Base-by-base conservation (phyloP, 83 land plant genomes). In the Picea abies region DNA sequence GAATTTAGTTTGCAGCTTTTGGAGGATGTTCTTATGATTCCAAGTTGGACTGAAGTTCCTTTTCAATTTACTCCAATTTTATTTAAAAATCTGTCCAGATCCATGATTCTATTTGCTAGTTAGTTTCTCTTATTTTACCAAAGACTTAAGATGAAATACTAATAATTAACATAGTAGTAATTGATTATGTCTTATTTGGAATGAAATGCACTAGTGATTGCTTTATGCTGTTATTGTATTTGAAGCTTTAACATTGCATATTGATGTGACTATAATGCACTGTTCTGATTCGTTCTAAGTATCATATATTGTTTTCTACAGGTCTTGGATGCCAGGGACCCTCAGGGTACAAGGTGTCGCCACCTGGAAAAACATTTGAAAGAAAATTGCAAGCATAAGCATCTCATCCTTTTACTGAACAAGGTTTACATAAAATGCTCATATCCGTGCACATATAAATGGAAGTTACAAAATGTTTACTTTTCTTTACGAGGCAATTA, bases 311-410 rank as follows among this genome's bases (percentile, higher is more conserved):
- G 52, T 49, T 22, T 70, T 29, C 23, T 84, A 22, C 89, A 97
- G 99, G 99, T 97, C 39, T 77, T 97, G 82, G 99, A 97, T 93
- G 99, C 99, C 35, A 91, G 97, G 82, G 98, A 97, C 82, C 99
- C 99, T 58, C 91, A 89, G 81, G 99, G 99, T 60, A 97, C 99
- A 41, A 84, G 99, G 82, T 97, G 99, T 76, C 82, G 81, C 83
- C 98, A 95, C 81, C 88, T 97, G 44, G 99, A 97, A 86, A 93
- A 86, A 84, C 98, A 96, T 86, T 83, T 97, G 89, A 93, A 90
- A 82, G 97, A 95, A 82, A 86, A 96, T 60, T 97, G 98, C 91
- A 94, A 91, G 82, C 99, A 96, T 82, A 96, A 97, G 86, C 94
- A 97, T 82, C 86, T 97, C 85, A 83, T 97, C 79, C 90, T 97